Evolutionary conservation across 73 alveolate species (phyloP).

Genomic region (Effrenium voratum): DNA sequence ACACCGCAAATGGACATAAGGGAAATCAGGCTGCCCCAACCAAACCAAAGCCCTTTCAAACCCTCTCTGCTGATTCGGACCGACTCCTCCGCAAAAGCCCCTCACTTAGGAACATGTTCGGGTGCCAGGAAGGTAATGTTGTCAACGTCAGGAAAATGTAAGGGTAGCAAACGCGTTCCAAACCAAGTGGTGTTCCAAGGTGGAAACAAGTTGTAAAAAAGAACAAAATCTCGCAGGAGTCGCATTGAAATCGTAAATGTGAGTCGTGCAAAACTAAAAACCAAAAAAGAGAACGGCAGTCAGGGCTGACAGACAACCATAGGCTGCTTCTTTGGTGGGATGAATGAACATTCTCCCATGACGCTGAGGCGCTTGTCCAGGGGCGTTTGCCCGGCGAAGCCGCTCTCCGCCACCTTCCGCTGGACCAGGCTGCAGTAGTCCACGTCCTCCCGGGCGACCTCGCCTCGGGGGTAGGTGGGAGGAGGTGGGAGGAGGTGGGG

Average conservation of each 20-base stretch:
- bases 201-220: too few species aligned
- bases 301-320: background rate
- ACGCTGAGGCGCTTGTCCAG: constrained; percentile 56
- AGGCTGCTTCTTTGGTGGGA: background rate
- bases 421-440: constrained; percentile 90
- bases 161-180: too few species aligned
- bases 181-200: background rate
- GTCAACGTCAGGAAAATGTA: too few species aligned
- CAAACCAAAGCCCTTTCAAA: too few species aligned
- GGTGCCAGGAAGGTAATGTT: too few species aligned
- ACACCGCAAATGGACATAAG: too few species aligned
- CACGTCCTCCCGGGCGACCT: constrained; percentile 67
- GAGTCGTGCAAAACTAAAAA: background rate
- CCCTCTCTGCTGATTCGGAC: too few species aligned
- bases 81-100: too few species aligned
- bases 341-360: background rate
- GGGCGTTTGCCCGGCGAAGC: constrained; percentile 62
- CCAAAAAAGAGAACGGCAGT: background rate
- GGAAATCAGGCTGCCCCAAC: too few species aligned
- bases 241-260: background rate
- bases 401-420: constrained; percentile 35
- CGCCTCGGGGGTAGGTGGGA: too few species aligned
- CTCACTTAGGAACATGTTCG: too few species aligned
- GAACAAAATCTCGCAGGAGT: background rate
- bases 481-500: too few species aligned